These are phyloP conservation scores for Starmerella tilneyi DNA, from an alignment of 805 yeast genomes.

Conservation along the genomic window DNA sequence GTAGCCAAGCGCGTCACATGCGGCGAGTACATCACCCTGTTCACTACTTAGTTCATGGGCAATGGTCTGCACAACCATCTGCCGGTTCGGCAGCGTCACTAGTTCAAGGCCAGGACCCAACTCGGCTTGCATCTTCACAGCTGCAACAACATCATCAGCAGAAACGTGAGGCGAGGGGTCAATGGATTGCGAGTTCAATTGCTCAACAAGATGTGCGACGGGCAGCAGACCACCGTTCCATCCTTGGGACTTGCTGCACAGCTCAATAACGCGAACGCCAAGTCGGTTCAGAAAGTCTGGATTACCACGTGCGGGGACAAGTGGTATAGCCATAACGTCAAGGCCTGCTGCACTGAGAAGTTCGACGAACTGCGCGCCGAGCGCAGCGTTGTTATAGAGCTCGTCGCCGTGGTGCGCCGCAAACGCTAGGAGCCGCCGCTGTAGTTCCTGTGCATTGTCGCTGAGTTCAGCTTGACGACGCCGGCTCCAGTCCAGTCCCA, in stretches of 20 bases:
- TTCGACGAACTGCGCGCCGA: conserved; percentile 1
- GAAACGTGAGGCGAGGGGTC: conserved; percentile 10
- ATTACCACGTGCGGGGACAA: not conserved
- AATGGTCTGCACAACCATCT: conserved; percentile 50
- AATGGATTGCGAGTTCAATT: conserved; percentile 22
- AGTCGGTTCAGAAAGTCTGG: conserved; percentile 39
- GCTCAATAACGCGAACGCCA: conserved; percentile 63
- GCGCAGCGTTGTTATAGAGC: conserved; percentile 1
- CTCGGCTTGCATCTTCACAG: conserved; percentile 43
- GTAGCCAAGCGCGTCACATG: conserved; percentile 68
- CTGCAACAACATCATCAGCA: conserved; percentile 45
- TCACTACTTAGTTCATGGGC: conserved; percentile 57
- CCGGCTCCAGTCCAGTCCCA: conserved; percentile 5
- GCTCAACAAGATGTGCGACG: conserved; percentile 41
- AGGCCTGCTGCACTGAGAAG: not conserved
- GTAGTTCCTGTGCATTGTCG: not conserved
- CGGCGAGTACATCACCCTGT: conserved; percentile 59
- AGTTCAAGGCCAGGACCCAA: conserved; percentile 67
- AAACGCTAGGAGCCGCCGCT: not conserved
- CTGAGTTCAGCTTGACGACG: not conserved
- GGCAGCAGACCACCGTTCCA: conserved; percentile 76
- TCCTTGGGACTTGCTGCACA: conserved; percentile 57
- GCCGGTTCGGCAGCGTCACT: conserved; percentile 44
- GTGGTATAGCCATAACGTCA: not conserved
- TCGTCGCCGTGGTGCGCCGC: conserved; percentile 1